Evolutionary conservation across 495 filamentous ascomycete species (phyloP), one percentile per base, ranked within the genome.

Genomic region (Xylaria curta): DNA sequence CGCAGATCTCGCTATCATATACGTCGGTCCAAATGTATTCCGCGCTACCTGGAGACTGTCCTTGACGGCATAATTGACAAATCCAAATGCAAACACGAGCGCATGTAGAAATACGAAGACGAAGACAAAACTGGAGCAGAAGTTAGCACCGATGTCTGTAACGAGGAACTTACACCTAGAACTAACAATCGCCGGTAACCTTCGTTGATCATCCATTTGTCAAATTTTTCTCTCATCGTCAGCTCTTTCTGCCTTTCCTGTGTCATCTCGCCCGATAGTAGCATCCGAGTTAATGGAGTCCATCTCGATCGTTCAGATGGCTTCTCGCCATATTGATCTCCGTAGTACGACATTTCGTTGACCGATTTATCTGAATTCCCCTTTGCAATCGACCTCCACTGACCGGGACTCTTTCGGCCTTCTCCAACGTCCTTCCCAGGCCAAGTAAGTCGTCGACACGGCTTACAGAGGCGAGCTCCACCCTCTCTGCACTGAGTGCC

Each of bases 141-240:
- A 15, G 76, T 80, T 56, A 85, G 78, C 60, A 54, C 12, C 51
- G 21, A 12, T 72, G 49, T 69, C 26, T 31, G 56, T 26, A 21
- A 66, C 61, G 67, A 40, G 47, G 19, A 66, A 76, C 75, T 73
- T 63, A 77, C 73, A n/a, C 26, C 36, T 21, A 21, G n/a, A 28
- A 83, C 88, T 65, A 82, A 92, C 87, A 94, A 87, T 87, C 89
- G 85, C 72, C 91, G 84, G 77, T 91, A 92, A 72, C 91, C 92
- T 78, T 93, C 91, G 78, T 93, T 92, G 63, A 93, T 90, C 90
- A 93, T 92, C 91, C 90, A 92, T 75, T 82, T 77, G 59, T 86
- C 84, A 70, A 86, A 84, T 73, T 84, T 86, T 74, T 88, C 83
- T 67, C 83, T 75, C 67, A 81, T 78, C 61, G 81, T 88, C 74